Evolutionary conservation across 306 rosid species (phyloP).

Genomic region (Pterocarpus santalinus): DNA sequence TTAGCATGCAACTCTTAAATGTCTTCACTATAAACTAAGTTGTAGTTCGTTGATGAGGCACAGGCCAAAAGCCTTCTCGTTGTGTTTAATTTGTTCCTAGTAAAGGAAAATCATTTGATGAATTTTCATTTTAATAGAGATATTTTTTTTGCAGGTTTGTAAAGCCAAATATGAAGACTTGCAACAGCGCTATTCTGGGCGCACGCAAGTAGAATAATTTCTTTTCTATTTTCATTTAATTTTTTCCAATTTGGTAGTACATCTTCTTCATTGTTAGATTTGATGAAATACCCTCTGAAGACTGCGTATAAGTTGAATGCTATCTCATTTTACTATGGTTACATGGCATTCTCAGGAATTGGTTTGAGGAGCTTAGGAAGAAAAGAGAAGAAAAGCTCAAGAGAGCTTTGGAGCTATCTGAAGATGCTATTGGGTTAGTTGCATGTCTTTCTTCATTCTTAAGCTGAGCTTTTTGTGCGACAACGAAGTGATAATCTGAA

Average conservation of each 20-base stretch:
- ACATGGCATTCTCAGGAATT: slow-evolving; percentile 54
- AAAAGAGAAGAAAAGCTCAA: slow-evolving; percentile 71
- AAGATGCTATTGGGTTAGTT: slow-evolving; percentile 81
- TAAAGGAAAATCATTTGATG: slow-evolving; percentile 6
- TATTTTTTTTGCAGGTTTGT: slow-evolving; percentile 62
- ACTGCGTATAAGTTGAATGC: background rate
- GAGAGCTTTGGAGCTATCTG: slow-evolving; percentile 68
- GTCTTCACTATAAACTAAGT: background rate
- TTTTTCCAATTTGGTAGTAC: background rate
- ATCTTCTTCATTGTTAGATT: background rate
- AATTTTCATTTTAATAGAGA: background rate
- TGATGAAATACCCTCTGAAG: background rate
- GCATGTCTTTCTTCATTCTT: slow-evolving; percentile 8
- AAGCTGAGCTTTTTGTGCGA: background rate
- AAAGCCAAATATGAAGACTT: slow-evolving; percentile 74
- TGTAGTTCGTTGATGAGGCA: too few relatives aligned
- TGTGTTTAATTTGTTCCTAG: too few relatives aligned
- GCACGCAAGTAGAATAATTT: slow-evolving; percentile 55
- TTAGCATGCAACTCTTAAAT: background rate
- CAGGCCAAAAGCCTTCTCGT: too few relatives aligned
- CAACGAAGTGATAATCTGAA: background rate
- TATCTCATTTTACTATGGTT: slow-evolving; percentile 30
- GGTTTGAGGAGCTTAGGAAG: slow-evolving; percentile 80
- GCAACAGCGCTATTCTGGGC: slow-evolving; percentile 60
- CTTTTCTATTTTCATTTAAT: background rate